Base-by-base conservation (phyloP, 2,329 filamentous ascomycete genomes). In the Ophiostoma himal-ulmi region DNA sequence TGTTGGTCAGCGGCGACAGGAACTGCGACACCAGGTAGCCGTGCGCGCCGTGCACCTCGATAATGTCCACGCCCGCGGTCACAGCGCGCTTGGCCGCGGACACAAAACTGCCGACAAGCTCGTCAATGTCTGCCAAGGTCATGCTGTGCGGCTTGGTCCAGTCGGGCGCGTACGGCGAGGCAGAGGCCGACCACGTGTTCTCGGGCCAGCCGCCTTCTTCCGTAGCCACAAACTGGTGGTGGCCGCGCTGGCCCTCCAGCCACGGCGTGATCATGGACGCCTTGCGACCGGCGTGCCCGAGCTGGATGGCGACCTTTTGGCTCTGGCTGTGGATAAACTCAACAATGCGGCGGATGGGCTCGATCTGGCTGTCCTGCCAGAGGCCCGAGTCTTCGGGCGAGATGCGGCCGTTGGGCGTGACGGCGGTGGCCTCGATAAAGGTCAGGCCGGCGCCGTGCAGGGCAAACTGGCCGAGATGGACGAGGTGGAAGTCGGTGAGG, bases 341-440 rank as follows among this genome's bases (percentile, higher is more conserved):
- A 48, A 89, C 86, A 65, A 94, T 85, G 71, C 86, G 85, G 77
- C 84, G 86, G 71, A 96, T 81, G 0, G 89, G 88, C 73, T 85
- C 89, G 72, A 94, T 89, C 78, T 97, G 94, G 44, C 85, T 88
- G 78, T 97, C 94, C 73, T 90, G 84, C 94, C 93, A 97, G 8
- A 97, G 81, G 0, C 94, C 93, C 14, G 82, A 81, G 77, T 94
- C 91, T 78, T 94, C 84, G 1, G 93, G 92, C 0, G 91, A 91
- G 81, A 96, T 96, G 70, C 94, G 87, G 37, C 93, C 93, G 74
- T 94, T 88, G 6, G 91, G 80, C 11, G 86, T 83, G 0, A 96
- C 91, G 41, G 88, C 83, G 0, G 91, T 93, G 36, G 93, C 92
- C 81, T 97, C 94, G 71, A 94, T 83, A 72, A 93, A 86, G 67